Evolutionary conservation across 352 stramenopile genomes (phyloP).

Genomic region (Phytophthora meadii): DNA sequence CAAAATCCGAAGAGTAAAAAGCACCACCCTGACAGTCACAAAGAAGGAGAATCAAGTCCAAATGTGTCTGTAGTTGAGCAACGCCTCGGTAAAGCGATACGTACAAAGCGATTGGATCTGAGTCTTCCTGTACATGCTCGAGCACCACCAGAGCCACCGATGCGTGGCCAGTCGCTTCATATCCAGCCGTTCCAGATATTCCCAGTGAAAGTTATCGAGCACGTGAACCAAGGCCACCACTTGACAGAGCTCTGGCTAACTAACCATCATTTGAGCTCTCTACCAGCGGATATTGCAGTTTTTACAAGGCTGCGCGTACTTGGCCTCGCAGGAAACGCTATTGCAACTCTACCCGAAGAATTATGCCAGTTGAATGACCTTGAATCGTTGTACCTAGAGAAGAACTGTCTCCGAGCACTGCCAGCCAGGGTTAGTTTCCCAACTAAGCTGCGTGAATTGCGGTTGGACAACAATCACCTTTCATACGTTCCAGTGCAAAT

Average conservation of each 20-base stretch:
- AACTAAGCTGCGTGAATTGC: constrained; percentile 49
- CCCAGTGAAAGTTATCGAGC: constrained; percentile 43
- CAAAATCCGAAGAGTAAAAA: constrained; percentile 28
- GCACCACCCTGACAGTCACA: neutral
- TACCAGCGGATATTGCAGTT: constrained; percentile 56
- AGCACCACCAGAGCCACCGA: neutral
- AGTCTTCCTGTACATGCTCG: constrained; percentile 30
- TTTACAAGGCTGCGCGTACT: constrained; percentile 63
- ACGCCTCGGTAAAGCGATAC: constrained; percentile 34
- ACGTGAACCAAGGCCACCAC: constrained; percentile 41
- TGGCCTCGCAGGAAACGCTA: constrained; percentile 61
- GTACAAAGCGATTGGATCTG: constrained; percentile 48
- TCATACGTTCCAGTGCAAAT: constrained; percentile 52
- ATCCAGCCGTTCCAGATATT: constrained; percentile 46
- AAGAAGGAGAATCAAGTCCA: constrained; percentile 4
- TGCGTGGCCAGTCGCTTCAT: neutral
- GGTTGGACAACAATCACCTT: constrained; percentile 64
- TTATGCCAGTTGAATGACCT: constrained; percentile 42
- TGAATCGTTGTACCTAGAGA: constrained; percentile 69
- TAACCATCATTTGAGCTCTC: constrained; percentile 53
- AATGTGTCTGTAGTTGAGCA: constrained; percentile 26
- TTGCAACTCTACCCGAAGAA: constrained; percentile 54
- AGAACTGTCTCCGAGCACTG: constrained; percentile 60
- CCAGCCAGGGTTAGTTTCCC: constrained; percentile 48
- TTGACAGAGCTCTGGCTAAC: constrained; percentile 71